Percentiles rank a stretch among this genome's conserved stretches.
Evolutionary conservation across 768 basidiomycete species (phyloP).

Genomic region (Rhodotorula kratochvilovae): DNA sequence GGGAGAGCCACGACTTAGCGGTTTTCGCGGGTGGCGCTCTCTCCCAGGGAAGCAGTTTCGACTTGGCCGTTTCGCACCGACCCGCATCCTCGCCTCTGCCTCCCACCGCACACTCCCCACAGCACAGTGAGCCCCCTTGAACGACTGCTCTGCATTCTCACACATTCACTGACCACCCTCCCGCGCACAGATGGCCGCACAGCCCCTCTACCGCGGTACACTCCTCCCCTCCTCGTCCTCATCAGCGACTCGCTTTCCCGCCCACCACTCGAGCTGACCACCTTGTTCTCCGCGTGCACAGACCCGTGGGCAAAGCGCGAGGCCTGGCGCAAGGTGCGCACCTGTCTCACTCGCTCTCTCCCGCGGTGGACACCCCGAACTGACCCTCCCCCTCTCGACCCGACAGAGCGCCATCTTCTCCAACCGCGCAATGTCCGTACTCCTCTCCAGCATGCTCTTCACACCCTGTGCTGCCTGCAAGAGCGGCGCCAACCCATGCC

Average conservation of each 20-base stretch:
- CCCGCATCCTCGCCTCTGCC: too few species aligned
- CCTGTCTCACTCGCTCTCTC: not conserved
- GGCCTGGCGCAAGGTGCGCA: constrained; percentile 41
- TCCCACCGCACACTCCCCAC: not conserved
- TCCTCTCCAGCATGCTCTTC: not conserved
- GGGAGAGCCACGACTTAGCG: not conserved
- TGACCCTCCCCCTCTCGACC: not conserved
- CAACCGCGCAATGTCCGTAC: constrained; percentile 22
- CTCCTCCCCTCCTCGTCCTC: not conserved
- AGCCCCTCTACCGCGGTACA: constrained; percentile 29
- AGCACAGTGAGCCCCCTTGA: not conserved
- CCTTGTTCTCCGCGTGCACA: not conserved
- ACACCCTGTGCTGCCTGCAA: too few species aligned
- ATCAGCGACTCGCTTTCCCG: not conserved
- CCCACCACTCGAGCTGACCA: not conserved
- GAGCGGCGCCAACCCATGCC: too few species aligned
- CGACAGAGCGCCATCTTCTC: constrained; percentile 34
- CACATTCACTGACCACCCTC: not conserved
- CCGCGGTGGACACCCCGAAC: not conserved
- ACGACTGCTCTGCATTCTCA: not conserved
- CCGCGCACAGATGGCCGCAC: constrained; percentile 7
- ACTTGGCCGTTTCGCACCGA: not conserved
- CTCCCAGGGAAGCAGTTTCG: not conserved
- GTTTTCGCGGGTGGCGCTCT: not conserved
- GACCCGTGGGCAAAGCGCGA: constrained; percentile 42